Evolutionary conservation across 441 rosid genomes (phyloP).

Genomic region (Biscutella laevigata): DNA sequence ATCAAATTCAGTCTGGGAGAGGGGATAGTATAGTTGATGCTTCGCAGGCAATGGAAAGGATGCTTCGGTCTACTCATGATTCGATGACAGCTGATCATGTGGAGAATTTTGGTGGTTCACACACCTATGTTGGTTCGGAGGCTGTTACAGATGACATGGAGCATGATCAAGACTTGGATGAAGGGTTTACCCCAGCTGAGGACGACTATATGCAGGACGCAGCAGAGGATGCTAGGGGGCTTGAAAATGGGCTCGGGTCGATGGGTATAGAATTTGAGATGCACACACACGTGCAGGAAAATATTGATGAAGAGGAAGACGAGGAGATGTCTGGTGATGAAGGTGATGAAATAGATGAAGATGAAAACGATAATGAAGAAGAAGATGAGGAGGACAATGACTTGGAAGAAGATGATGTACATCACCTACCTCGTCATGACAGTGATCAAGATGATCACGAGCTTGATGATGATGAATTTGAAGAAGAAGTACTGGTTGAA

Average conservation of each 20-base stretch:
- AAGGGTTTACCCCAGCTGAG: constrained; percentile 63
- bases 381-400: constrained; percentile 76
- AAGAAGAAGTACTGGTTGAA: constrained; percentile 90
- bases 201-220: constrained; percentile 92
- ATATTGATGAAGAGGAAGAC: constrained; percentile 84
- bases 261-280: constrained; percentile 76
- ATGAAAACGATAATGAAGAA: constrained; percentile 73
- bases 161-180: constrained; percentile 90
- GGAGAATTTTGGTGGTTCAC: constrained; percentile 47
- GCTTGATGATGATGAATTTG: constrained; percentile 94
- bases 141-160: constrained; percentile 95
- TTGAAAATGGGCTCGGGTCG: constrained; percentile 65
- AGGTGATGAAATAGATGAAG: constrained; percentile 67
- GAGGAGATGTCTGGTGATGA: constrained; percentile 94
- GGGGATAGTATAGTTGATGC: constrained; percentile 48
- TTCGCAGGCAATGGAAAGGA: constrained; percentile 50
- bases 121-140: constrained; percentile 62
- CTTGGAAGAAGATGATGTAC: constrained; percentile 80
- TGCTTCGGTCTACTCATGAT: constrained; percentile 52
- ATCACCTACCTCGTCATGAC: constrained; percentile 85
- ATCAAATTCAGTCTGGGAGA: constrained; percentile 46
- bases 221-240: constrained; percentile 64
- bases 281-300: constrained; percentile 72
- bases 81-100: constrained; percentile 45
- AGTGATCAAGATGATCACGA: constrained; percentile 98